phyloP scores from a whole-genome alignment of 2,329 filamentous ascomycete species.

The Aureobasidium sp. region DNA sequence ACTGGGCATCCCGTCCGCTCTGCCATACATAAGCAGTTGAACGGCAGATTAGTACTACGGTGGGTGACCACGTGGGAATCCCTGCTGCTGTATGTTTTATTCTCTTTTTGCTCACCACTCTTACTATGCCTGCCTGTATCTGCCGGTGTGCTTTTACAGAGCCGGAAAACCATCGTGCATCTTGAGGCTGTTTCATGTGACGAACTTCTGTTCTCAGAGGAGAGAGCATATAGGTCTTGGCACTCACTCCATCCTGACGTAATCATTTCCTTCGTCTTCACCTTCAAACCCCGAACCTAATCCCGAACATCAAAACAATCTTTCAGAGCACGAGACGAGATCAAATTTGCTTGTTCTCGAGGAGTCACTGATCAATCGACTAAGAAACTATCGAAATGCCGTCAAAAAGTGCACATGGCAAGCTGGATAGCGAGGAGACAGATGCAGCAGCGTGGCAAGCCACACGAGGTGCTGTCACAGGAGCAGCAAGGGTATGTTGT shows the following conservation, averaged over 20 bases:
- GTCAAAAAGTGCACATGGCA: conserved; percentile 36
- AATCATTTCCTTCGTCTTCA: background rate
- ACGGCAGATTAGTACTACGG: too few relatives aligned
- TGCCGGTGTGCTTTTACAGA: too few relatives aligned
- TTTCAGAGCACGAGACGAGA: background rate
- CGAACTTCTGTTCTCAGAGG: too few relatives aligned
- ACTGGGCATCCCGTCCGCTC: too few relatives aligned
- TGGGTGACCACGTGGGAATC: too few relatives aligned
- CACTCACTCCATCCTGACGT: background rate
- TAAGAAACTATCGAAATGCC: background rate
- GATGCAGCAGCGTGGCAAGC: conserved; percentile 65
- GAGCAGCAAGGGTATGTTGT: conserved; percentile 58
- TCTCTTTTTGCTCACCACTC: too few relatives aligned
- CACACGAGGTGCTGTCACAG: conserved; percentile 55
- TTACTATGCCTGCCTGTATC: too few relatives aligned
- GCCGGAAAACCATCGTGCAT: too few relatives aligned
- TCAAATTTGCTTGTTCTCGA: background rate
- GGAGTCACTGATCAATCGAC: background rate
- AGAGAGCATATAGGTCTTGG: background rate
- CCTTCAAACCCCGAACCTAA: conserved; percentile 5
- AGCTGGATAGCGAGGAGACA: conserved; percentile 57
- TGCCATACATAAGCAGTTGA: too few relatives aligned
- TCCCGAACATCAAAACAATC: background rate
- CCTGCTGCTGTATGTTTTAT: too few relatives aligned
- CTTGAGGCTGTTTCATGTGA: too few relatives aligned